Conservation (phyloP, 2,329 filamentous ascomycete genomes). For the Aureobasidium mangrovei region DNA sequence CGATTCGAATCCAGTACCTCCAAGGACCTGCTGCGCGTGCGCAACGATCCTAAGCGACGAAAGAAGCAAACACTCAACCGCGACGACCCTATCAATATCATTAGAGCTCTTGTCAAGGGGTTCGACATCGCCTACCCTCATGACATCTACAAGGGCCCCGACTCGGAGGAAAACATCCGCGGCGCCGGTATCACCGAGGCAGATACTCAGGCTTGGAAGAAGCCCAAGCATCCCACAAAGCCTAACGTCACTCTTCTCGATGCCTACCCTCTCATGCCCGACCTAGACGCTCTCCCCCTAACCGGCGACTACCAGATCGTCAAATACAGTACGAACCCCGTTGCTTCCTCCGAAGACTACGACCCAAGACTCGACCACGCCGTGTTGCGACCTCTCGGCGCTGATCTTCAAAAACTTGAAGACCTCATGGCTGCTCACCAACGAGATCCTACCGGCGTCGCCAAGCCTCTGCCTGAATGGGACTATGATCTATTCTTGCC, state of each 20-base stretch:
- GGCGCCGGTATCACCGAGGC: slow-evolving; percentile 45
- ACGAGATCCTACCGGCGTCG: slow-evolving; percentile 39
- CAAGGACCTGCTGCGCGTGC: slow-evolving; percentile 39
- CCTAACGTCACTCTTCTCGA: slow-evolving; percentile 49
- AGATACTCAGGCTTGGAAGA: slow-evolving; percentile 51
- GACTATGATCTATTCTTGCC: slow-evolving; percentile 55
- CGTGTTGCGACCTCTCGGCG: slow-evolving; percentile 46
- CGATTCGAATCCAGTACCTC: slow-evolving; percentile 46
- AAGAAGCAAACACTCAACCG: slow-evolving; percentile 32
- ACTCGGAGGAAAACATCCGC: slow-evolving; percentile 47
- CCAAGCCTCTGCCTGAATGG: slow-evolving; percentile 45
- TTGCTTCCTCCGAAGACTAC: slow-evolving; percentile 40
- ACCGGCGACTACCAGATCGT: slow-evolving; percentile 50
- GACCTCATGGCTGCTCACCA: slow-evolving; percentile 40
- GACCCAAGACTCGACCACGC: slow-evolving; percentile 53
- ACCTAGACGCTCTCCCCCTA: slow-evolving; percentile 51
- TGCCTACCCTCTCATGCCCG: slow-evolving; percentile 52
- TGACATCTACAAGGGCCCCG: slow-evolving; percentile 57
- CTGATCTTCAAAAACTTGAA: slow-evolving; percentile 35
- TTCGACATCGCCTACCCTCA: slow-evolving; percentile 58
- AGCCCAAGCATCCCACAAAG: slow-evolving; percentile 51
- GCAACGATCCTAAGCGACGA: slow-evolving; percentile 33
- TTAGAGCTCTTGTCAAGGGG: slow-evolving; percentile 52
- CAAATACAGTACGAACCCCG: slow-evolving; percentile 54
- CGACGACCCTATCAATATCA: slow-evolving; percentile 53